These are phyloP conservation scores for Penicillium sp. DNA, from an alignment of 2,329 filamentous ascomycete genomes.

Conservation along the genomic window DNA sequence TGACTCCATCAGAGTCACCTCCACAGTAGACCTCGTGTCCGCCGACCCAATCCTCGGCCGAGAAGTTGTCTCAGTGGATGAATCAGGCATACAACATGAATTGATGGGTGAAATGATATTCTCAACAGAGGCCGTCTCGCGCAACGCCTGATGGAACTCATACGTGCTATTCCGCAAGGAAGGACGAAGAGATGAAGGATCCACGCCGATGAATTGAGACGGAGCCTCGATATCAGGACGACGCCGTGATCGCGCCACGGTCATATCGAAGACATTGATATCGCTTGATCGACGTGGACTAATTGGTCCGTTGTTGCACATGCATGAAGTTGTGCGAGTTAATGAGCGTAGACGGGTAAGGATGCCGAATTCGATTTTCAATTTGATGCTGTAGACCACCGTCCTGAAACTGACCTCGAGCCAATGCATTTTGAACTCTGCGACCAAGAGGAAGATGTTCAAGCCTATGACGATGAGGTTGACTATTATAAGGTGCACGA, in stretches of 20 bases:
- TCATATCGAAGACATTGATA: conserved; percentile 17
- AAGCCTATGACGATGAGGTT: conserved; percentile 44
- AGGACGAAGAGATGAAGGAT: not conserved
- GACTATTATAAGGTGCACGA: conserved; percentile 46
- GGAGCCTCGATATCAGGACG: conserved; percentile 2
- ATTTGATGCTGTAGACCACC: conserved; percentile 44
- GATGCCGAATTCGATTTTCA: conserved; percentile 46
- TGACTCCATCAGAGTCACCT: conserved; percentile 4
- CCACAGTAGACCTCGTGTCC: conserved; percentile 10
- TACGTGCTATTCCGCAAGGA: conserved; percentile 6
- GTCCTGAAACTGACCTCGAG: conserved; percentile 39
- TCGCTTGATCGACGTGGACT: conserved; percentile 8
- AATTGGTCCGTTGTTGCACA: conserved; percentile 2
- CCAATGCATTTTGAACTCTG: conserved; percentile 36
- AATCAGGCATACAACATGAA: not conserved
- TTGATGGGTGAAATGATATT: not conserved
- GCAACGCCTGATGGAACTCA: conserved; percentile 20
- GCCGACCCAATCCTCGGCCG: conserved; percentile 1
- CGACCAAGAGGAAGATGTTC: conserved; percentile 35
- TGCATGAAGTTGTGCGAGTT: conserved; percentile 12
- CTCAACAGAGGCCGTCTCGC: conserved; percentile 11
- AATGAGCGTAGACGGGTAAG: conserved; percentile 40
- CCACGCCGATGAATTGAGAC: not conserved
- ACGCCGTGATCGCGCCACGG: not conserved
- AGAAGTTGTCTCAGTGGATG: not conserved